These are phyloP conservation scores for Cryptococcus sp. DNA, from an alignment of 1,284 basidiomycete species.

Conservation along the genomic window DNA sequence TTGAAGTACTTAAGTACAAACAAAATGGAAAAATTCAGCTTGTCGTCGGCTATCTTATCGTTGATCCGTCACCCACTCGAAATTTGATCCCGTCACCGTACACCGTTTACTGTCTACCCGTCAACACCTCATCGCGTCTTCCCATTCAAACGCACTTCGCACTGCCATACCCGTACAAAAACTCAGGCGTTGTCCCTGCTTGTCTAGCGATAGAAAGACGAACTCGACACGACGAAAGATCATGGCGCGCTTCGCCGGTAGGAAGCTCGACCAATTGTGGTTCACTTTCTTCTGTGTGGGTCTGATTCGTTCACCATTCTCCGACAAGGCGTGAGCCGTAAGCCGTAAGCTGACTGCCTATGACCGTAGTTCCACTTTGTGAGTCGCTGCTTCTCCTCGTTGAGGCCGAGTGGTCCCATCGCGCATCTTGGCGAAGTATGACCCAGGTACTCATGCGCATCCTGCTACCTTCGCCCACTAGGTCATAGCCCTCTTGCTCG, in stretches of 20 bases:
- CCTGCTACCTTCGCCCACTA: background rate
- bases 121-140: too few species aligned
- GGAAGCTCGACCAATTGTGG: slow-evolving; percentile 39
- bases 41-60: too few species aligned
- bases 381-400: background rate
- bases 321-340: background rate
- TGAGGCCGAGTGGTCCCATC: background rate
- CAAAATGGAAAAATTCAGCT: too few species aligned
- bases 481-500: slow-evolving; percentile 40
- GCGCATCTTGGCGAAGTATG: background rate
- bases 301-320: background rate
- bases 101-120: too few species aligned
- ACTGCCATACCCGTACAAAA: too few species aligned
- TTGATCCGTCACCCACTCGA: too few species aligned
- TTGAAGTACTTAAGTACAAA: too few species aligned
- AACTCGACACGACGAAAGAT: background rate
- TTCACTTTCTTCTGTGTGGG: slow-evolving; percentile 44
- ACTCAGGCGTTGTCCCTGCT: too few species aligned
- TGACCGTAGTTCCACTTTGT: background rate
- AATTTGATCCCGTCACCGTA: too few species aligned
- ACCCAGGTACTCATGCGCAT: too few species aligned
- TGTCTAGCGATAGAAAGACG: too few species aligned
- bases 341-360: background rate
- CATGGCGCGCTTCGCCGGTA: slow-evolving; percentile 28
- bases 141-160: too few species aligned